Base-by-base conservation (phyloP, 306 rosid genomes). In the Begonia masoniana region DNA sequence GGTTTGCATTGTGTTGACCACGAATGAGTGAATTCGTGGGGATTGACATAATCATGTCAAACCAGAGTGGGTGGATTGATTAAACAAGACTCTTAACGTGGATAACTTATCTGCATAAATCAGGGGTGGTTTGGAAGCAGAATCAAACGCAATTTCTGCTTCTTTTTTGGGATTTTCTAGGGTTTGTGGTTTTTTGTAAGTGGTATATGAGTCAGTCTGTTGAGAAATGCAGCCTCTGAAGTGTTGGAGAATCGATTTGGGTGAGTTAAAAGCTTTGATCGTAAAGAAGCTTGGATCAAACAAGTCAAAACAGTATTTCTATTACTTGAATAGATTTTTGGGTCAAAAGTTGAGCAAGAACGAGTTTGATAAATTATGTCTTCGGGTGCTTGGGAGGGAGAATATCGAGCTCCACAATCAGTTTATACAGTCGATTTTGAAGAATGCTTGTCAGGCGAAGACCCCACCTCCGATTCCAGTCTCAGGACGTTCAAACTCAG, bases 191-290 rank as follows among this genome's bases (percentile, higher is more conserved):
- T 31, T 65, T 62, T 64, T 68, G 82, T 75, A 72, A 74, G 77
- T 48, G 72, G 82, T 81, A 83, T 78, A 77, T 83, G 88, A 77
- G 74, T 74, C 82, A 74, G 70, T 62, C 42, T 70, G 65, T 75
- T 78, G 84, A 81, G 88, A 81, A 74, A 92, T 92, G 99, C 93
- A 86, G 77, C 80, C 99, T 73, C 92, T 78, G 71, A 88, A 78
- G 83, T 66, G 76, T 63, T 79, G 88, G 35, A 92, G 99, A 78
- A 75, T 86, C 64, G 88, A 92, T 81, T 79, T 92, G 85, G 88
- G 76, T 58, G 96, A 92, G 67, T 65, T 92, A 65, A 92, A 72
- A 72, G 84, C 76, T 26, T 84, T 75, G 45, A 75, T 92, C 57
- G 70, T 83, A 59, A 92, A 92, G 81, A 92, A 75, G 77, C 65